These are phyloP conservation scores for Phytophthora parvispora DNA, from an alignment of 352 stramenopile species.

Conservation along the genomic window DNA sequence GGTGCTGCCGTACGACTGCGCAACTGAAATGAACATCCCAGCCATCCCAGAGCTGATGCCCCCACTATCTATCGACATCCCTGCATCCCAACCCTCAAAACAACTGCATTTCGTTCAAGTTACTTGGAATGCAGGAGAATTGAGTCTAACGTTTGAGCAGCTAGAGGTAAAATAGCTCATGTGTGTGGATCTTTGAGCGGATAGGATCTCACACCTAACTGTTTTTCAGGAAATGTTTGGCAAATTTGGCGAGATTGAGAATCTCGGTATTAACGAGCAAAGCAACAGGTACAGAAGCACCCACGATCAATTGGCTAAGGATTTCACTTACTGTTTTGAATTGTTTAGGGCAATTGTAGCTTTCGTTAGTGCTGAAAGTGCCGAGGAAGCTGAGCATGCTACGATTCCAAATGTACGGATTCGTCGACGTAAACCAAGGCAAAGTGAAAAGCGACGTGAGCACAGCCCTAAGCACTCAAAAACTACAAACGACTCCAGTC, in stretches of 20 bases:
- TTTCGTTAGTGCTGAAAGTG: constrained; percentile 25
- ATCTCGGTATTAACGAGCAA: constrained; percentile 34
- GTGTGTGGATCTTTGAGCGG: background rate
- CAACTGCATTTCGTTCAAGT: constrained; percentile 49
- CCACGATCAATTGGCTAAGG: background rate
- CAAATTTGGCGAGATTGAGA: constrained; percentile 39
- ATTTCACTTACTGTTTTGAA: background rate
- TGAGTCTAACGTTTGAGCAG: constrained; percentile 25
- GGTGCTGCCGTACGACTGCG: constrained; percentile 51
- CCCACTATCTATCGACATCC: background rate
- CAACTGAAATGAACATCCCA: constrained; percentile 45
- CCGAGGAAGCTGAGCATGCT: constrained; percentile 28
- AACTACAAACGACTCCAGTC: background rate
- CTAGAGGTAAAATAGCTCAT: constrained; percentile 32
- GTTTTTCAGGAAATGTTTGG: constrained; percentile 33
- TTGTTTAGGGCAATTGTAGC: constrained; percentile 43
- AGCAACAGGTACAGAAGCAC: constrained; percentile 27
- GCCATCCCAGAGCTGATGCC: constrained; percentile 33
- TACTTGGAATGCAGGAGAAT: constrained; percentile 38
- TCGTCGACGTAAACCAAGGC: constrained; percentile 34
- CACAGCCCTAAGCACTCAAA: constrained; percentile 7
- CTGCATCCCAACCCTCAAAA: background rate
- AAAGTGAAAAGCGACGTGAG: constrained; percentile 30
- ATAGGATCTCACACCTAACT: background rate
- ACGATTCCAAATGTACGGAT: constrained; percentile 29